These are phyloP conservation scores for Trichopus zeylanicus DNA, from an alignment of 116 monocot genomes.

Conservation along the genomic window DNA sequence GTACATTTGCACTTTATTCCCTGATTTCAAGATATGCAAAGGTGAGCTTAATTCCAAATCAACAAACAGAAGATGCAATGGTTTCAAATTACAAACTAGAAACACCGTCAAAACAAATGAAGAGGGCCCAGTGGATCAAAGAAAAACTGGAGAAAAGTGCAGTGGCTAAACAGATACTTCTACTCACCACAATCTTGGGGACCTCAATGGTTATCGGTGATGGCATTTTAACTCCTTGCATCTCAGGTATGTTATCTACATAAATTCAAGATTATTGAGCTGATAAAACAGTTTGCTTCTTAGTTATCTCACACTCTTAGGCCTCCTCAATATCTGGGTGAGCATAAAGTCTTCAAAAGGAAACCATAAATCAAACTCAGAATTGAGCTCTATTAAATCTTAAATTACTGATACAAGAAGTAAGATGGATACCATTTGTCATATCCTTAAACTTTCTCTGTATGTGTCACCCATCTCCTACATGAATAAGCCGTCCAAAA, in stretches of 20 bases:
- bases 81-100: conserved; percentile 33
- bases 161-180: conserved; percentile 12
- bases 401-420: background rate
- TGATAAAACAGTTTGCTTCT: too few relatives aligned
- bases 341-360: too few relatives aligned
- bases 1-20: conserved; percentile 51
- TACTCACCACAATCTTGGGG: conserved; percentile 31
- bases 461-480: too few relatives aligned
- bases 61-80: conserved; percentile 26
- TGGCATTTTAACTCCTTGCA: conserved; percentile 41
- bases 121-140: conserved; percentile 35
- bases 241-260: conserved; percentile 26
- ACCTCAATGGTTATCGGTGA: conserved; percentile 54
- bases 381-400: too few relatives aligned
- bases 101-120: conserved; percentile 11
- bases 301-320: too few relatives aligned
- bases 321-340: too few relatives aligned
- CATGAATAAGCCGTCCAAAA: too few relatives aligned
- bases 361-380: too few relatives aligned
- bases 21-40: conserved; percentile 37
- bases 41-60: conserved; percentile 36
- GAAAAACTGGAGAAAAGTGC: conserved; percentile 23
- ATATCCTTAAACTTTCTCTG: too few relatives aligned
- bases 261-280: conserved; percentile 1
- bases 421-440: too few relatives aligned